Conservation (phyloP, 768 basidiomycete genomes). For the Boletus rubropictus region DNA sequence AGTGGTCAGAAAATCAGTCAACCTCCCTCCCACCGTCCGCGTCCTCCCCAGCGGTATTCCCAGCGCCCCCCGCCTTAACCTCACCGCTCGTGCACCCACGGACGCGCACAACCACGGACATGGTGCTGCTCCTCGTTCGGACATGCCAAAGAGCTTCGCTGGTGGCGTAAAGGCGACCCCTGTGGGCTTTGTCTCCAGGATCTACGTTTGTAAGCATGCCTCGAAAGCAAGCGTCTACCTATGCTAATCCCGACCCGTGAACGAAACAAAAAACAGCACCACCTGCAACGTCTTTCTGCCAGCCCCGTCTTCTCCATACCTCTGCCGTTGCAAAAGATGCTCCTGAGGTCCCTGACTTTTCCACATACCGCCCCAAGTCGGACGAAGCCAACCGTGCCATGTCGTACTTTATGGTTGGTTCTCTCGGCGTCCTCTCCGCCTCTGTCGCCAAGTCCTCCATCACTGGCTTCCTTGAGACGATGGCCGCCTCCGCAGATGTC, state of each 20-base stretch:
- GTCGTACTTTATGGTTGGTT: constrained; percentile 87
- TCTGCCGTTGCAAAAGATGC: constrained; percentile 63
- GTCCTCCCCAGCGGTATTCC: constrained; percentile 78
- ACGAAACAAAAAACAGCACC: constrained; percentile 33
- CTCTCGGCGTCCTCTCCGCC: constrained; percentile 89
- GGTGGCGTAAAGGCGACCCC: constrained; percentile 45
- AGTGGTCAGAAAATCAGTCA: constrained; percentile 76
- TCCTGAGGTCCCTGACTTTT: constrained; percentile 85
- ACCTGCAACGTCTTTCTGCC: constrained; percentile 47
- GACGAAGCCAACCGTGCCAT: constrained; percentile 64
- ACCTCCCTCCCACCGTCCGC: constrained; percentile 75
- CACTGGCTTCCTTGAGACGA: constrained; percentile 89
- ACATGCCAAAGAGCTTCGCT: constrained; percentile 59
- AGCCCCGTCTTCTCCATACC: constrained; percentile 74
- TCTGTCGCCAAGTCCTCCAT: constrained; percentile 92
- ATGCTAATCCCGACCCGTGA: constrained; percentile 10
- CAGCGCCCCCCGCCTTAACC: constrained; percentile 65
- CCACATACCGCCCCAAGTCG: constrained; percentile 69
- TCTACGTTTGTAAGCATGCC: constrained; percentile 50
- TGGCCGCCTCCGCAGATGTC: constrained; percentile 97
- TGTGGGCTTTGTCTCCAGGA: constrained; percentile 58
- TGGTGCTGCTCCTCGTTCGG: constrained; percentile 51
- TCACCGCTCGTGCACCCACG: constrained; percentile 59
- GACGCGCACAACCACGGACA: constrained; percentile 56
- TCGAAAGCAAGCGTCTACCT: constrained; percentile 6